These are phyloP conservation scores for Rhodotorula sp. DNA, from an alignment of 1,284 basidiomycete species.

Conservation along the genomic window DNA sequence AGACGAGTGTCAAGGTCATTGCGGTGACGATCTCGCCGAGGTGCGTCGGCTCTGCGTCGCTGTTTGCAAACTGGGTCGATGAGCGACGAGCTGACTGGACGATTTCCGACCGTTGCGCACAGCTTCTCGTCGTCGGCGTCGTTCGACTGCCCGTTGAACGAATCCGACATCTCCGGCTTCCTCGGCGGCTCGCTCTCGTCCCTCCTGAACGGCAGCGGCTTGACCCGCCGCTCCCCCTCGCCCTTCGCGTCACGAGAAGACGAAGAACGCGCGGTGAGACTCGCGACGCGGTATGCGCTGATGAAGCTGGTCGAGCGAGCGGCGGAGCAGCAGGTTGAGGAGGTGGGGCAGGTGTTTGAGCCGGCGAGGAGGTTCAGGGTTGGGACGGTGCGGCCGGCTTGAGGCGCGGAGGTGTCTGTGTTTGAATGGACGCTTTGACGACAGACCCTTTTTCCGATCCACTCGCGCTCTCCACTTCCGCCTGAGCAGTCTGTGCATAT, in stretches of 20 bases:
- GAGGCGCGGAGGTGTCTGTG: not conserved
- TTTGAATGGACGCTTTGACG: not conserved
- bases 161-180: constrained; percentile 34
- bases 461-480: no score
- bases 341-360: constrained; percentile 7
- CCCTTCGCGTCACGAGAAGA: not conserved
- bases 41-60: constrained; percentile 3
- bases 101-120: not conserved
- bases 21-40: constrained; percentile 42
- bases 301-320: constrained; percentile 7
- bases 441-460: not conserved
- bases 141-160: constrained; percentile 41
- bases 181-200: constrained; percentile 17
- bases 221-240: not conserved
- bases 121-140: constrained; percentile 38
- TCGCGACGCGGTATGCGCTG: constrained; percentile 15
- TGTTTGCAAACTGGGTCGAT: not conserved
- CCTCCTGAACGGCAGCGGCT: constrained; percentile 6
- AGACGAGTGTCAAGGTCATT: constrained; percentile 43
- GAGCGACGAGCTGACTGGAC: no score
- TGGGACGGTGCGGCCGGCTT: constrained; percentile 14
- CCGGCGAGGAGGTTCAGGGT: constrained; percentile 6
- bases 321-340: not conserved
- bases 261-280: not conserved
- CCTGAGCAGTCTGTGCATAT: no score